phyloP scores from a whole-genome alignment of 1,139 yeast genomes.

The Debaryomyces sp. region DNA sequence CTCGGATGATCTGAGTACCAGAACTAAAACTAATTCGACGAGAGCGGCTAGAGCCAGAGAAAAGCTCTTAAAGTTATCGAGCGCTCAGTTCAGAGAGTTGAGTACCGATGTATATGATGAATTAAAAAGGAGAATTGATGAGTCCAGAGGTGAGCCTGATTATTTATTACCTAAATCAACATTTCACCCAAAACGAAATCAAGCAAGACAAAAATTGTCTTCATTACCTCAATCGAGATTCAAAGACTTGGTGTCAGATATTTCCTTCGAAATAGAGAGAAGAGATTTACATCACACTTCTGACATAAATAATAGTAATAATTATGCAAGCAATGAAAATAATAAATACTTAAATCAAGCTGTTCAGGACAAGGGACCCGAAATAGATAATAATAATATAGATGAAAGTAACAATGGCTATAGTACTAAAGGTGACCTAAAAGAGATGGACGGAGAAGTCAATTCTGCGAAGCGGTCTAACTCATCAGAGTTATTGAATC shows the following conservation, averaged over 20 bases:
- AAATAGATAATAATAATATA: slow-evolving; percentile 1
- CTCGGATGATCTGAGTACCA: slow-evolving; percentile 49
- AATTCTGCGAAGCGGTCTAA: slow-evolving; percentile 4
- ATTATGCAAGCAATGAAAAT: slow-evolving; percentile 1
- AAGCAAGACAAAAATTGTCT: slow-evolving; percentile 91
- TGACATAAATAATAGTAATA: neutral
- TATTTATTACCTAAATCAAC: slow-evolving; percentile 67
- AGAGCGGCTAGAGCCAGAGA: slow-evolving; percentile 81
- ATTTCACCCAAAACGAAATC: slow-evolving; percentile 93
- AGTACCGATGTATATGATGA: slow-evolving; percentile 95
- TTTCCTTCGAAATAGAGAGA: slow-evolving; percentile 82
- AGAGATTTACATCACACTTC: slow-evolving; percentile 53
- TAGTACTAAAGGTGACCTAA: slow-evolving; percentile 7
- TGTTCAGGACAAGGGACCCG: neutral
- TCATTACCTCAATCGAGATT: slow-evolving; percentile 81
- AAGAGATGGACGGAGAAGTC: slow-evolving; percentile 6
- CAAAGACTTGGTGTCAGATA: slow-evolving; percentile 89
- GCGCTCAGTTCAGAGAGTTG: slow-evolving; percentile 85
- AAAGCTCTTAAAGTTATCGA: slow-evolving; percentile 75
- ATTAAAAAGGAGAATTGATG: slow-evolving; percentile 69
- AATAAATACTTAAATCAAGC: neutral
- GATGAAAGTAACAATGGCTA: slow-evolving; percentile 7
- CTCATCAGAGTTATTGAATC: slow-evolving; percentile 23
- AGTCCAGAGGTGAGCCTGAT: slow-evolving; percentile 57
- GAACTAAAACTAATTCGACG: slow-evolving; percentile 49